phyloP scores from a whole-genome alignment of 2,329 filamentous ascomycete genomes.

The Magnaporthiopsis incrustans region DNA sequence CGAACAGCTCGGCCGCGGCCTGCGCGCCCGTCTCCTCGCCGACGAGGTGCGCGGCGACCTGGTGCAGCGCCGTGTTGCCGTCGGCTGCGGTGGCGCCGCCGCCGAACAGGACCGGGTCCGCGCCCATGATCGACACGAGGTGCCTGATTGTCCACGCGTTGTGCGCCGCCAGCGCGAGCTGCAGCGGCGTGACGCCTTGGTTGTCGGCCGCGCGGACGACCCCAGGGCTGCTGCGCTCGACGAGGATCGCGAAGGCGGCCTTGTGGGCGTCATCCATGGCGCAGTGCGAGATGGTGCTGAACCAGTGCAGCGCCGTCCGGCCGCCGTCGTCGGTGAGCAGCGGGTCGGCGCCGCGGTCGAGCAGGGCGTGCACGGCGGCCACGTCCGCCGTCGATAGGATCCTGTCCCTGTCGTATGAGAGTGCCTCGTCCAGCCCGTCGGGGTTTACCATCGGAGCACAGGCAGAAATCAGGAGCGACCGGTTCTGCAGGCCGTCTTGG shows the following conservation, averaged over 20 bases:
- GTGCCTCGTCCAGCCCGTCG: neutral
- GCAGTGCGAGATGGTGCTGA: neutral
- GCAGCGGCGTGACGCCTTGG: neutral
- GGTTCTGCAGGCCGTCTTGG: neutral
- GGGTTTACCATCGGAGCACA: neutral
- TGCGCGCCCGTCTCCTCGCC: neutral
- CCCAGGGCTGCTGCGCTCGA: neutral
- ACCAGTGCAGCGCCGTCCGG: neutral
- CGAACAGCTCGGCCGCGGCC: too few relatives aligned
- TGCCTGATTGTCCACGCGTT: neutral
- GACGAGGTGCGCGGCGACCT: neutral
- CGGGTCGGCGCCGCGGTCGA: conserved; percentile 2
- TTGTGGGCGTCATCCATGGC: neutral
- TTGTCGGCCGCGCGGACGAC: neutral
- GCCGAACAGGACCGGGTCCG: neutral
- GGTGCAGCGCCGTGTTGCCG: neutral
- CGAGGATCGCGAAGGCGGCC: neutral
- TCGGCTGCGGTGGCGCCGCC: too few relatives aligned
- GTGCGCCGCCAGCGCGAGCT: neutral
- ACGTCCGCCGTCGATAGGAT: neutral
- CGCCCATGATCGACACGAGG: neutral
- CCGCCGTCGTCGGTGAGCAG: neutral
- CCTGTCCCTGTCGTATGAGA: neutral
- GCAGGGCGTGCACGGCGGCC: neutral
- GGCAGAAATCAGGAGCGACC: neutral